Evolutionary conservation across 2,329 filamentous ascomycete species (phyloP).

Genomic region (Fusarium papillatum): DNA sequence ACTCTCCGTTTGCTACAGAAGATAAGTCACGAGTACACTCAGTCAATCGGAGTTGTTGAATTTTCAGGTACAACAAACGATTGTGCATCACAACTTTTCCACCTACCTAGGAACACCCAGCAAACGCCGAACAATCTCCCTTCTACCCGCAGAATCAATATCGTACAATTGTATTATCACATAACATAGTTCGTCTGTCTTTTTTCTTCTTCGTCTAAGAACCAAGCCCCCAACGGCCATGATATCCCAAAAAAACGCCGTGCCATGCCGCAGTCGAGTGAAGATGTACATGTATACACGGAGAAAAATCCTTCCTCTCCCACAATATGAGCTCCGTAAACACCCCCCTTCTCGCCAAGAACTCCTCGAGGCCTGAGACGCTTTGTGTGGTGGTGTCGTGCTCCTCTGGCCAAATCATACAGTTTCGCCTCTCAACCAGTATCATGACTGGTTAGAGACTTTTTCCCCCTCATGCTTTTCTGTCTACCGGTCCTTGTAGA

Average conservation of each 20-base stretch:
- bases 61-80: not conserved
- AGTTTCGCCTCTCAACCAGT: slow-evolving; percentile 12
- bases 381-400: not conserved
- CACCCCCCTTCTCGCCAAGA: slow-evolving; percentile 19
- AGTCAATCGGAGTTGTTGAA: not conserved
- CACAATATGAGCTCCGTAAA: slow-evolving; percentile 24
- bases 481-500: slow-evolving; percentile 85
- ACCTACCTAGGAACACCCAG: not conserved
- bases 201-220: slow-evolving; percentile 46
- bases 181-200: slow-evolving; percentile 46
- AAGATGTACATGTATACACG: slow-evolving; percentile 62
- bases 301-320: slow-evolving; percentile 30
- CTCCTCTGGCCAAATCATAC: slow-evolving; percentile 36
- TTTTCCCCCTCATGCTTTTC: not conserved
- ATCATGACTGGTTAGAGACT: not conserved
- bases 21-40: not conserved
- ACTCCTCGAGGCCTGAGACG: slow-evolving; percentile 23
- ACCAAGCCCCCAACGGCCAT: slow-evolving; percentile 47
- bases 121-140: not conserved
- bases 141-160: slow-evolving; percentile 26
- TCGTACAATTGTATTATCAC: slow-evolving; percentile 47
- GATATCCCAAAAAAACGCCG: slow-evolving; percentile 58
- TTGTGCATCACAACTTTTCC: not conserved
- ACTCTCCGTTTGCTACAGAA: not conserved
- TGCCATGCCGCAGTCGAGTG: slow-evolving; percentile 68